A percentile compares a stretch with the other conserved stretches of the same genome.
These are phyloP conservation scores for Prototheca wickerhamii DNA, from an alignment of 163 green algal species.

Conservation along the genomic window DNA sequence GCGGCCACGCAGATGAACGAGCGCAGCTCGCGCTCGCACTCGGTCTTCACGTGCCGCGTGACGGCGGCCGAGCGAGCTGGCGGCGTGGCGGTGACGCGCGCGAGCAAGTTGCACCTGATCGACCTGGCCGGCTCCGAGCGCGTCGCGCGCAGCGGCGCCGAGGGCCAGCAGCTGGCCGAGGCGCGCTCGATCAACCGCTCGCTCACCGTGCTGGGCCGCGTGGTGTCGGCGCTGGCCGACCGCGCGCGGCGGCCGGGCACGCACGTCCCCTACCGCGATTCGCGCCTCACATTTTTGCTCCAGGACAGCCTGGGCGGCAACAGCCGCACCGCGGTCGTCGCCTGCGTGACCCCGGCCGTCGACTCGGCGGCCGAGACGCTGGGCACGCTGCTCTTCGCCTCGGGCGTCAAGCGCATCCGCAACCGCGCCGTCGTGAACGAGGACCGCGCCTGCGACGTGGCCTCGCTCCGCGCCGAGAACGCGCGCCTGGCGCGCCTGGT, in stretches of 20 bases:
- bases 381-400: constrained; percentile 87
- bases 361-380: constrained; percentile 80
- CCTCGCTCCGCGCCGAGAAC: constrained; percentile 28
- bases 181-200: constrained; percentile 88
- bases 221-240: constrained; percentile 29
- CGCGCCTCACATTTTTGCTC: constrained; percentile 78
- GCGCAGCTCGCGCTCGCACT: constrained; percentile 51
- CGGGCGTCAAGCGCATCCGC: constrained; percentile 51
- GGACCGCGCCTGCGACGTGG: constrained; percentile 15
- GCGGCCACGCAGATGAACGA: constrained; percentile 50
- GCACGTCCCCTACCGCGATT: constrained; percentile 79
- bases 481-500: constrained; percentile 7
- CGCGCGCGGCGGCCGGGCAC: constrained; percentile 13
- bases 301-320: constrained; percentile 63
- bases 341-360: constrained; percentile 75
- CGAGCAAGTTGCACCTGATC: constrained; percentile 76
- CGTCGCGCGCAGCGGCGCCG: constrained; percentile 23
- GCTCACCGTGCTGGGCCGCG: constrained; percentile 81
- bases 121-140: constrained; percentile 65
- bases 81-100: constrained; percentile 14
- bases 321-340: constrained; percentile 63
- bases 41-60: constrained; percentile 40
- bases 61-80: constrained; percentile 5
- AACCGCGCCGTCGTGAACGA: constrained; percentile 28
- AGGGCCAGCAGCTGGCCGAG: constrained; percentile 43